These are phyloP conservation scores for Paecilomyces sp. DNA, from an alignment of 2,329 filamentous ascomycete genomes.

Conservation along the genomic window DNA sequence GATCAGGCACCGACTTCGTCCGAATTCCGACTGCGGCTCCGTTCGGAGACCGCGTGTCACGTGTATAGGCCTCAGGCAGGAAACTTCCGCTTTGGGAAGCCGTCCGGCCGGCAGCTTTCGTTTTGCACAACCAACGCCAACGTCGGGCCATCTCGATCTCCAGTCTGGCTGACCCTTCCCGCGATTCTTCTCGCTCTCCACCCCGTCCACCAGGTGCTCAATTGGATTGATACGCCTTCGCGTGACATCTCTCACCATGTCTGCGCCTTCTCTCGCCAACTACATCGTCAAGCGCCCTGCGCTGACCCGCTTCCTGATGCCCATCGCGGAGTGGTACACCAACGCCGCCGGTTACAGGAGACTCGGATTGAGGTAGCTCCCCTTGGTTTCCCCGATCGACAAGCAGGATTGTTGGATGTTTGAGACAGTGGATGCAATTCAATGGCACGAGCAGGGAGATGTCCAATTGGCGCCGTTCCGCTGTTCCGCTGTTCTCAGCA, in stretches of 20 bases:
- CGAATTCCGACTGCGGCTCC: not conserved
- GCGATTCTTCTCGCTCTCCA: slow-evolving; percentile 19
- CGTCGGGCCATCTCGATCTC: slow-evolving; percentile 28
- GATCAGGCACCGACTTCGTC: not conserved
- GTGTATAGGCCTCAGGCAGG: not conserved
- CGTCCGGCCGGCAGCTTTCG: slow-evolving; percentile 24
- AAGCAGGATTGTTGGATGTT: not conserved
- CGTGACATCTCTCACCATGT: slow-evolving; percentile 48
- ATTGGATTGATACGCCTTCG: slow-evolving; percentile 16
- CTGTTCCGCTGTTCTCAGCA: not conserved
- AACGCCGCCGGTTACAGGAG: slow-evolving; percentile 87
- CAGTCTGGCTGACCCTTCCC: slow-evolving; percentile 21
- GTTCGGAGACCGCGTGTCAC: not conserved
- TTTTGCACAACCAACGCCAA: slow-evolving; percentile 35
- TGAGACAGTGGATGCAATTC: not conserved
- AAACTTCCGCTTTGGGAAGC: slow-evolving; percentile 21
- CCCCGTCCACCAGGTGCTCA: slow-evolving; percentile 19
- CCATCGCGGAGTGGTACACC: slow-evolving; percentile 80
- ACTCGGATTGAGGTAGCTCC: slow-evolving; percentile 77
- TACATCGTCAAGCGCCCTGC: slow-evolving; percentile 79
- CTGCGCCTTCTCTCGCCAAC: slow-evolving; percentile 63
- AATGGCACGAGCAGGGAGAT: not conserved
- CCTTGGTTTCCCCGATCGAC: not conserved
- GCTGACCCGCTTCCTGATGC: slow-evolving; percentile 71
- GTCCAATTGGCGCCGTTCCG: not conserved